These are phyloP conservation scores for Calocera cornea DNA, from an alignment of 768 basidiomycete species.

Conservation along the genomic window DNA sequence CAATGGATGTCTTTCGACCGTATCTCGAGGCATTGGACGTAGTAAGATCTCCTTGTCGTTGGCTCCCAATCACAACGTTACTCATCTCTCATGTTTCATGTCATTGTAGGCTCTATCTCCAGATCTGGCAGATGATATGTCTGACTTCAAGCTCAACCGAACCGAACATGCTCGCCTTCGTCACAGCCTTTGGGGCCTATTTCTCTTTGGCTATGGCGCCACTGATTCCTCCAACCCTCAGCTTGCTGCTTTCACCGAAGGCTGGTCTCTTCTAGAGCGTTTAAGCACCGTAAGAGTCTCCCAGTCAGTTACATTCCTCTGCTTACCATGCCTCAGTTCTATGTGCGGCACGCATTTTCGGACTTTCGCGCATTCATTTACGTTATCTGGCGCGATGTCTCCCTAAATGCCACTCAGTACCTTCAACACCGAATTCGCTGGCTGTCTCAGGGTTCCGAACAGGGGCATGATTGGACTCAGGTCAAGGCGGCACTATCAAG, in stretches of 20 bases:
- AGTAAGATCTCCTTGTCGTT: not conserved
- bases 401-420: not conserved
- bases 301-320: not conserved
- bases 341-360: not conserved
- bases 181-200: not conserved
- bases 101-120: not conserved
- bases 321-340: not conserved
- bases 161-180: not conserved
- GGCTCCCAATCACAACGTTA: not conserved
- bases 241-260: no score
- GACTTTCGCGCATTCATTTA: not conserved
- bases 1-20: not conserved
- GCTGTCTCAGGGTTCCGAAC: not conserved
- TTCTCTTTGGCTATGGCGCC: not conserved
- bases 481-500: not conserved
- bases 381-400: not conserved
- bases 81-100: no score
- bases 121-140: not conserved
- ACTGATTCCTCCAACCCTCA: no score
- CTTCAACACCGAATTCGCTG: not conserved
- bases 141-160: not conserved
- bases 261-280: not conserved
- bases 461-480: not conserved
- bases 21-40: not conserved
- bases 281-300: not conserved